These are phyloP conservation scores for Harrya chromipes DNA, from an alignment of 768 basidiomycete species.

Conservation along the genomic window DNA sequence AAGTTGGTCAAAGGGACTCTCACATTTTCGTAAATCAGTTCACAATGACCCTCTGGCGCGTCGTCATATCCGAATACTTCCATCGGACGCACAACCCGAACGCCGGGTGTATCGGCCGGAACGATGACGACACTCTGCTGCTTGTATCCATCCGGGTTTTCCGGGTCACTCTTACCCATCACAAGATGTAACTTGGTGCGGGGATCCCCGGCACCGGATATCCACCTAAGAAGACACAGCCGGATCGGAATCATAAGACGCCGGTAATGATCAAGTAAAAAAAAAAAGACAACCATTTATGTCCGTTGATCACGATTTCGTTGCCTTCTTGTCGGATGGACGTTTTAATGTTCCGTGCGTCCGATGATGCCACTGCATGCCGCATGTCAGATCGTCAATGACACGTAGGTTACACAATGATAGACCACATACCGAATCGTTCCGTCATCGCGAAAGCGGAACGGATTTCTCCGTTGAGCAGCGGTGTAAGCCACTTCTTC, in stretches of 20 bases:
- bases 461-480: slow-evolving; percentile 90
- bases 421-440: slow-evolving; percentile 56
- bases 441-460: slow-evolving; percentile 98
- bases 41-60: slow-evolving; percentile 95
- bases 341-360: slow-evolving; percentile 92
- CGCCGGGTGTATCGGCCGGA: slow-evolving; percentile 82
- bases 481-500: slow-evolving; percentile 81
- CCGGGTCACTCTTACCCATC: slow-evolving; percentile 91
- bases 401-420: slow-evolving; percentile 3
- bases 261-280: background rate
- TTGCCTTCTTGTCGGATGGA: slow-evolving; percentile 80
- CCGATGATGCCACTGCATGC: slow-evolving; percentile 74
- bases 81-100: slow-evolving; percentile 91
- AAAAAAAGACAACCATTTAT: slow-evolving; percentile 73
- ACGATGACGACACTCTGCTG: slow-evolving; percentile 96
- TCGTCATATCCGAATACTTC: slow-evolving; percentile 92
- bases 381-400: background rate
- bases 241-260: slow-evolving; percentile 13
- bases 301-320: slow-evolving; percentile 91
- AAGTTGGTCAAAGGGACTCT: slow-evolving; percentile 81
- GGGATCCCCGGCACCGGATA: slow-evolving; percentile 94
- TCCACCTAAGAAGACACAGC: slow-evolving; percentile 63
- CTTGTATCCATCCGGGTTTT: slow-evolving; percentile 67
- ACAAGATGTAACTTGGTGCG: slow-evolving; percentile 87
- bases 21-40: slow-evolving; percentile 93